Conservation (phyloP, 1,284 basidiomycete genomes). For the Fistulinella cinereoalba region DNA sequence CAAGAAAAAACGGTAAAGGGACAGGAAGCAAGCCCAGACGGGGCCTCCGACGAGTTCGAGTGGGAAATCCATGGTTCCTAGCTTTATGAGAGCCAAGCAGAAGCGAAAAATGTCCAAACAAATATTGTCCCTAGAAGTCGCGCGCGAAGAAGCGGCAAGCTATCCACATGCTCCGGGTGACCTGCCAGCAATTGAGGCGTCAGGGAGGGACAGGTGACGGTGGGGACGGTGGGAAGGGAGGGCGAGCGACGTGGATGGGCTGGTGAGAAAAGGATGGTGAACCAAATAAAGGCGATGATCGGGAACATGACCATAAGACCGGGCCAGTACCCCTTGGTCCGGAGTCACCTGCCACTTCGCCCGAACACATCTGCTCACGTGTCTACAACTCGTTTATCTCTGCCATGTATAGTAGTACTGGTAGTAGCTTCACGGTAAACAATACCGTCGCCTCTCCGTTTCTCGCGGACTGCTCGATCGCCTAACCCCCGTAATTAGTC, state of each 20-base stretch:
- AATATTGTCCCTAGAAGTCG: not conserved
- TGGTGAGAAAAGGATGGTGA: not conserved
- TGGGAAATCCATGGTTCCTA: constrained; percentile 21
- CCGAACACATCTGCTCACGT: not conserved
- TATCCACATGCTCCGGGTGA: not conserved
- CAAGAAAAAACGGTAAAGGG: constrained; percentile 10
- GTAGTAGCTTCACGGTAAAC: too few species aligned
- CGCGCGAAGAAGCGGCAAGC: not conserved
- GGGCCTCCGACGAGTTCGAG: constrained; percentile 17
- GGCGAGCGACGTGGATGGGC: constrained; percentile 1
- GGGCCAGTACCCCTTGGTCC: not conserved
- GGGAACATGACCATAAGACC: not conserved
- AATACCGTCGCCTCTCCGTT: too few species aligned
- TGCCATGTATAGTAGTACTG: too few species aligned
- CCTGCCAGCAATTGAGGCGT: not conserved
- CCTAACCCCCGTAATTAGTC: too few species aligned
- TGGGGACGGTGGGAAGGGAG: not conserved
- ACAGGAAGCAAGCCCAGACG: constrained; percentile 19
- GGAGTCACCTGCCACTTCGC: too few species aligned
- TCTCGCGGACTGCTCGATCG: not conserved
- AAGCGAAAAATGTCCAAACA: too few species aligned
- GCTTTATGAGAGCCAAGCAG: not conserved
- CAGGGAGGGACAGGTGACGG: not conserved
- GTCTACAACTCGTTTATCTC: not conserved
- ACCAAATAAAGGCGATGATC: constrained; percentile 11